Conservation (phyloP, 2,329 filamentous ascomycete species). For the Nothopassalora personata region DNA sequence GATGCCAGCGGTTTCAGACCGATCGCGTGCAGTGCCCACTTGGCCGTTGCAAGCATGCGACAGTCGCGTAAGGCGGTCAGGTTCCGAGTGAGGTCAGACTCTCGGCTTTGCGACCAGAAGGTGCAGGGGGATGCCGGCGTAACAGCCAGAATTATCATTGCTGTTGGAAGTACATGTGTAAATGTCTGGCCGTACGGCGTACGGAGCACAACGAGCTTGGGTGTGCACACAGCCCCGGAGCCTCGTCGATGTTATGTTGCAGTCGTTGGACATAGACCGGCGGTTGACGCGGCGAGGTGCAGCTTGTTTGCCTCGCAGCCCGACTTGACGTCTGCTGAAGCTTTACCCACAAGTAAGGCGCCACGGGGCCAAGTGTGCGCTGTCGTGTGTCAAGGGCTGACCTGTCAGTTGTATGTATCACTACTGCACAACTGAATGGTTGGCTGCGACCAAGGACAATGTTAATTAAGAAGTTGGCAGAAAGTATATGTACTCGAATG, state of each 20-base stretch:
- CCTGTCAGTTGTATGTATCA: neutral
- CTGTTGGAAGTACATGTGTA: neutral
- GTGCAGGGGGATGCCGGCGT: neutral
- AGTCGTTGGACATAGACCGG: neutral
- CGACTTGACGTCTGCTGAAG: neutral
- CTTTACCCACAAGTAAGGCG: neutral
- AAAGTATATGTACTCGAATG: neutral
- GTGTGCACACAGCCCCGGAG: neutral
- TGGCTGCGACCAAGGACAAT: neutral
- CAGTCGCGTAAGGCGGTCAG: neutral
- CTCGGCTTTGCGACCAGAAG: neutral
- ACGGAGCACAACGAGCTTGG: neutral
- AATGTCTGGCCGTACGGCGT: neutral
- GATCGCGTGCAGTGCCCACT: neutral
- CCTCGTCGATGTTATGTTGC: neutral
- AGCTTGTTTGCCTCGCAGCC: slow-evolving; percentile 9
- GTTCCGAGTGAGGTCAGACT: neutral
- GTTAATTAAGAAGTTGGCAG: neutral
- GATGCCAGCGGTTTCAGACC: neutral
- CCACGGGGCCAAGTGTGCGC: neutral
- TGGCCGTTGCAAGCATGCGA: neutral
- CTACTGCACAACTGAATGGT: neutral
- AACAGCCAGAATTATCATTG: too few species aligned
- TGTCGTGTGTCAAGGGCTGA: neutral
- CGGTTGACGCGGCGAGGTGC: neutral